Percentiles rank a stretch among this genome's conserved stretches.
These are phyloP conservation scores for Polytrichum commune DNA, from an alignment of 225 moss, liverwort and hornwort species.

Conservation along the genomic window DNA sequence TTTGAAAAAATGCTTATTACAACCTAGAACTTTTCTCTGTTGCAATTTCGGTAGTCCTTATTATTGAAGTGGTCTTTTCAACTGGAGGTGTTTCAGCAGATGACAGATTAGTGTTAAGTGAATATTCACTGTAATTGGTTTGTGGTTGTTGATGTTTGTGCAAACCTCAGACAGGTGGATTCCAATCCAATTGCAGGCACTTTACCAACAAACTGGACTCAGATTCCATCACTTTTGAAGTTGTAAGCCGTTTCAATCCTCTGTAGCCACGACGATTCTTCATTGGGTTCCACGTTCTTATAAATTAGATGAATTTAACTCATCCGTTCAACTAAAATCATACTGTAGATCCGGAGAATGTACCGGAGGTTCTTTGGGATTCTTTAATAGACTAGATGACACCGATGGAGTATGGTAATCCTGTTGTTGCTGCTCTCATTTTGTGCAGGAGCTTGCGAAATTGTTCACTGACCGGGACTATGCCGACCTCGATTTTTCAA, in stretches of 20 bases:
- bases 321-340: background rate
- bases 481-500: constrained; percentile 9
- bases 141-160: background rate
- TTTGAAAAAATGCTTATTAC: background rate
- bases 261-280: background rate
- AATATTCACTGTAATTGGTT: background rate
- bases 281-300: too few species aligned
- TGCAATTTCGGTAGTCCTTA: background rate
- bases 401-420: background rate
- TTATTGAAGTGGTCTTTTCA: background rate
- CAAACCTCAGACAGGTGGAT: constrained; percentile 60
- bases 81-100: too few species aligned
- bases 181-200: constrained; percentile 46
- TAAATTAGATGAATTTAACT: background rate
- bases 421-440: background rate
- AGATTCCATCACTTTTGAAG: constrained; percentile 40
- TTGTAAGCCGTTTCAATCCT: constrained; percentile 45
- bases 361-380: background rate
- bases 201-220: constrained; percentile 40
- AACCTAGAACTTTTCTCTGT: background rate
- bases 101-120: too few species aligned
- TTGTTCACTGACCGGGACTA: constrained; percentile 26
- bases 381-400: background rate
- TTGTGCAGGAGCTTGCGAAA: constrained; percentile 48
- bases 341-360: background rate